Evolutionary conservation across 805 yeast species (phyloP), one percentile per base, ranked within the genome.

Genomic region (Wickerhamiella azyma): DNA sequence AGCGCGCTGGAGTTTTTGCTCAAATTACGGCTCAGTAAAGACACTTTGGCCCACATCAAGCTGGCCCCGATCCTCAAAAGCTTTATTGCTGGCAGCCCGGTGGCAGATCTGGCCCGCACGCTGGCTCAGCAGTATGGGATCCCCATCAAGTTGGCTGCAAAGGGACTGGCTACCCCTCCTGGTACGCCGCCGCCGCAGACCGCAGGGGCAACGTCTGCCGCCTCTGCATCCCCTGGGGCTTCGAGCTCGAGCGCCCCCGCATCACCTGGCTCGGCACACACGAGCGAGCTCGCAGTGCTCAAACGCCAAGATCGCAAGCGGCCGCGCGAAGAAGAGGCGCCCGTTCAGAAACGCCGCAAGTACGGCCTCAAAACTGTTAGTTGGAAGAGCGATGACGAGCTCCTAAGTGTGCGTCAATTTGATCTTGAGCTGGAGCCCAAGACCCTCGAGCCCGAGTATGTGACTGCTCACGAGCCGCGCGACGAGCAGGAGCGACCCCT

Each of bases 351-450:
- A 17, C 50, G 41, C 35, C 45, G 39, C 24, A 50, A 58, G 49
- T 21, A 21, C 24, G 45, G 49, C 50, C 24, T 39, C 44, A 63
- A 62, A 47, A 36, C 54, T 5, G 66, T 63, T 1, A 47, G 50
- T 11, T 63, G 67, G 67, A 52, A 52, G 33, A 39, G 52, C 19
- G 66, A 59, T 26, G 33, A 40, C 11, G 60, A 59, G 17, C 55
- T 63, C 1, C 64, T 59, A 9, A 43, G 49, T 21, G 62, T 63
- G 14, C 49, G 58, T 26, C 51, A 41, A 36, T 62, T 59, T 45
- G 64, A 61, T 35, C 48, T 53, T 30, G 56, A 52, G 16, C 53
- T 51, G 5, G 53, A 49, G 16, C 48, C 51, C 9, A 39, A 39
- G 26, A 50, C 48, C 5, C 42, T 51, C 19, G 45, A 39, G 18